These are phyloP conservation scores for Diaporthe helianthi DNA, from an alignment of 2,329 filamentous ascomycete genomes.

Conservation along the genomic window DNA sequence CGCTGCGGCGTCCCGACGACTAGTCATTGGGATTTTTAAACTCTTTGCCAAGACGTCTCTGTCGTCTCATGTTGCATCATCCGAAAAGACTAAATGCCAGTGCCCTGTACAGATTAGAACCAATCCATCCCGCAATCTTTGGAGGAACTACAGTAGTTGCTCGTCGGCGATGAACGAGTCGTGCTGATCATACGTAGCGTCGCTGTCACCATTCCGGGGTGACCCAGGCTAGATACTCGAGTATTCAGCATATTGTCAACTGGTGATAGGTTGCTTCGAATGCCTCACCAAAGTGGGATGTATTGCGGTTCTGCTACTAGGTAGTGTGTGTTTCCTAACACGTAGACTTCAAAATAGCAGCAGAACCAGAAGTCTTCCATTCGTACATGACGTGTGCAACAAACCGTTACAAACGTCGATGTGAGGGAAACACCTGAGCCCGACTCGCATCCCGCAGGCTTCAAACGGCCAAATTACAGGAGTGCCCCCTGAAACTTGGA, in stretches of 20 bases:
- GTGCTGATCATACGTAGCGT: conserved; percentile 12
- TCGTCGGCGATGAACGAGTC: not conserved
- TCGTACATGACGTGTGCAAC: too few species aligned
- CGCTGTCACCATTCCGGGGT: not conserved
- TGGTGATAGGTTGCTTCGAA: not conserved
- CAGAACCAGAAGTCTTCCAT: too few species aligned
- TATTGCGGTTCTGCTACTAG: too few species aligned
- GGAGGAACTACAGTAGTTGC: conserved; percentile 1
- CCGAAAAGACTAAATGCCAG: conserved; percentile 13
- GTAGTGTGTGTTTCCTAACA: too few species aligned
- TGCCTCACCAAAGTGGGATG: not conserved
- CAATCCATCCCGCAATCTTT: not conserved
- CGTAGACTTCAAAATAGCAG: too few species aligned
- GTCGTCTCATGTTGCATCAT: conserved; percentile 19
- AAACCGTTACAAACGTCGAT: too few species aligned
- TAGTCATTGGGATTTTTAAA: conserved; percentile 4
- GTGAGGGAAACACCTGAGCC: too few species aligned
- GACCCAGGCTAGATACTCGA: too few species aligned
- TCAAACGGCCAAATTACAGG: not conserved
- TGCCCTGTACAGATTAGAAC: too few species aligned
- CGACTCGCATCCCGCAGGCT: too few species aligned
- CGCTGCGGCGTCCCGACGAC: conserved; percentile 2
- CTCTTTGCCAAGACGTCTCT: conserved; percentile 15
- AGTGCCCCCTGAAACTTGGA: not conserved
- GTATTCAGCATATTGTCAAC: not conserved